These are phyloP conservation scores for Lathyrus tuberosus DNA, from an alignment of 306 rosid genomes.

Conservation along the genomic window DNA sequence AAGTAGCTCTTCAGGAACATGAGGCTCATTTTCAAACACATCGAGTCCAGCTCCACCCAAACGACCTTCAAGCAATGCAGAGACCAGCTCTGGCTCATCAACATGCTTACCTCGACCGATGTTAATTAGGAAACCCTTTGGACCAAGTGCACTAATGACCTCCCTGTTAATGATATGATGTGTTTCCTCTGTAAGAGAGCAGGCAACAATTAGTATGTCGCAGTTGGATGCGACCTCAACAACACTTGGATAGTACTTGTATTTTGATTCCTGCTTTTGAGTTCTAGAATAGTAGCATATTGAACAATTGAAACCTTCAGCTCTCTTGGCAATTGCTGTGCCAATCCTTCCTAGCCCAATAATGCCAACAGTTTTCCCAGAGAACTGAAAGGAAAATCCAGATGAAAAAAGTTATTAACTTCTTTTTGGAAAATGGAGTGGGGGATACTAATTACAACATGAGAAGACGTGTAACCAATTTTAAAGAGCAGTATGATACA, in stretches of 20 bases:
- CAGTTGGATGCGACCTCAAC: conserved; percentile 77
- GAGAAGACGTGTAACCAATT: background rate
- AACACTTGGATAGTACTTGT: conserved; percentile 73
- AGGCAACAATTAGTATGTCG: conserved; percentile 72
- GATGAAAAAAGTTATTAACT: background rate
- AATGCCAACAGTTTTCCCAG: conserved; percentile 83
- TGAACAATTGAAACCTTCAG: conserved; percentile 75
- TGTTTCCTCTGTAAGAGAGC: conserved; percentile 68
- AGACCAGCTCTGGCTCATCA: conserved; percentile 69
- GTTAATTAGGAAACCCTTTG: conserved; percentile 73
- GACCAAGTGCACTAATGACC: conserved; percentile 77
- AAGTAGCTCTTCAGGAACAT: conserved; percentile 71
- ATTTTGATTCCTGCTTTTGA: conserved; percentile 54
- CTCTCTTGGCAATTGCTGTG: conserved; percentile 73
- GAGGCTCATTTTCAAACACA: conserved; percentile 79
- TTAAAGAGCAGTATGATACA: background rate
- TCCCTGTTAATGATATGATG: conserved; percentile 65
- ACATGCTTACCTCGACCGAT: conserved; percentile 89
- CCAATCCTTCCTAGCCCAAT: conserved; percentile 90
- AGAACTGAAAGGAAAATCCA: conserved; percentile 58
- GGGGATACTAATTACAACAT: background rate
- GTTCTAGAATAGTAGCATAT: conserved; percentile 69
- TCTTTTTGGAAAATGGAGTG: background rate
- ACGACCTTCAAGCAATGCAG: conserved; percentile 79
- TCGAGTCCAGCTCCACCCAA: conserved; percentile 89